Percentiles rank a stretch among this genome's conserved stretches.
These are phyloP conservation scores for Fusarium graminum DNA, from an alignment of 2,329 filamentous ascomycete genomes.

Conservation along the genomic window DNA sequence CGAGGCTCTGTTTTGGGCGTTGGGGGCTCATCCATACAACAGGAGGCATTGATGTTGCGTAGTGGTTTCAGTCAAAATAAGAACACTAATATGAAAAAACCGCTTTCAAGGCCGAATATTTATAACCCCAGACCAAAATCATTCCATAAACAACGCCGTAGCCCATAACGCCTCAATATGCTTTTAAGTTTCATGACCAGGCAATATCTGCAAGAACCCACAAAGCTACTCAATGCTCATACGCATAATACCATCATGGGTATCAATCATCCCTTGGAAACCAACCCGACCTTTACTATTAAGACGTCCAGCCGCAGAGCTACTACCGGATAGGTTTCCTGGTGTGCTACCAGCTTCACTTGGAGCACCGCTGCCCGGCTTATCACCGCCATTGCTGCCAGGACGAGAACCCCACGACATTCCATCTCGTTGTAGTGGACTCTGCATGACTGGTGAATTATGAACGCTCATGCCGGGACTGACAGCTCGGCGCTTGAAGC, in stretches of 20 bases:
- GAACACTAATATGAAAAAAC: constrained; percentile 39
- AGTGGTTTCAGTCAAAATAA: constrained; percentile 21
- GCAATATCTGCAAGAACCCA: constrained; percentile 5
- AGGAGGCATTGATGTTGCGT: constrained; percentile 23
- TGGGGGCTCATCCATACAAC: constrained; percentile 38
- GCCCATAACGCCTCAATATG: constrained; percentile 43
- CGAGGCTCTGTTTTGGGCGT: constrained; percentile 40
- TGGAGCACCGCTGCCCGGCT: constrained; percentile 64
- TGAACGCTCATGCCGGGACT: constrained; percentile 92
- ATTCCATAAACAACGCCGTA: constrained; percentile 25
- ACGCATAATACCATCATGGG: constrained; percentile 94
- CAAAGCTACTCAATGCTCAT: constrained; percentile 89
- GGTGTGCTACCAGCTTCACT: constrained; percentile 62
- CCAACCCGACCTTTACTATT: constrained; percentile 75
- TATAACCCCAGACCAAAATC: constrained; percentile 22
- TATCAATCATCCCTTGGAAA: constrained; percentile 93
- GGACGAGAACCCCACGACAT: constrained; percentile 80
- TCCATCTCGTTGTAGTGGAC: constrained; percentile 79
- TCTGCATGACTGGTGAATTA: constrained; percentile 89
- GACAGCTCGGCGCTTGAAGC: constrained; percentile 91
- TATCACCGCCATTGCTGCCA: constrained; percentile 70
- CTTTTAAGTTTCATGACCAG: constrained; percentile 17
- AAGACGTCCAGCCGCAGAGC: constrained; percentile 59
- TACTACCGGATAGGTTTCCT: constrained; percentile 46
- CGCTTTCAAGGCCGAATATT: constrained; percentile 25